These are phyloP conservation scores for Brassica rapa DNA, from an alignment of 345 rosid species.

Conservation along the genomic window DNA sequence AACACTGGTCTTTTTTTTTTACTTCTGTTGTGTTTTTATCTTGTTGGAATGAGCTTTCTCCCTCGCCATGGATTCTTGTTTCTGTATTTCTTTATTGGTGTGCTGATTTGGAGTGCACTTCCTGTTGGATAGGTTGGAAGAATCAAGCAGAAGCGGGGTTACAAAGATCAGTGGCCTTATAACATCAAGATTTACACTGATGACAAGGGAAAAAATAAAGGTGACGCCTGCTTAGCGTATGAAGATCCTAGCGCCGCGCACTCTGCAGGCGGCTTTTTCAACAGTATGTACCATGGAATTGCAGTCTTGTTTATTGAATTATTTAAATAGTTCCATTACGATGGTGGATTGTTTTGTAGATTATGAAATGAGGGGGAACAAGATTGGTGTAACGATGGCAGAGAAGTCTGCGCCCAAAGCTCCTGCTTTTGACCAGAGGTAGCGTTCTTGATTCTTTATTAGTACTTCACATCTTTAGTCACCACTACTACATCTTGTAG, in stretches of 20 bases:
- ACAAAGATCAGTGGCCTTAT: conserved; percentile 98
- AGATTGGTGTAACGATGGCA: conserved; percentile 88
- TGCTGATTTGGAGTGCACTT: conserved; percentile 23
- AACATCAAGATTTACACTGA: conserved; percentile 93
- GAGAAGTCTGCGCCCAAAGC: conserved; percentile 80
- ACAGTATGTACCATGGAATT: conserved; percentile 50
- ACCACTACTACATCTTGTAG: not conserved
- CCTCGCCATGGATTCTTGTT: conserved; percentile 14
- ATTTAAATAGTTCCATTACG: not conserved
- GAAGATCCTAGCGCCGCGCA: conserved; percentile 98
- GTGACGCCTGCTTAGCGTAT: conserved; percentile 86
- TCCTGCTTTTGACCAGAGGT: conserved; percentile 69
- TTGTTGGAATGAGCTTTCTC: not conserved
- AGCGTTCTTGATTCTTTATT: conserved; percentile 24
- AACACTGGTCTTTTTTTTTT: conserved; percentile 36
- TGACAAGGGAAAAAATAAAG: conserved; percentile 87
- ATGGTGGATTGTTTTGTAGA: conserved; percentile 49
- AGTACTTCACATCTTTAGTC: not conserved
- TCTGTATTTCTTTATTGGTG: conserved; percentile 11
- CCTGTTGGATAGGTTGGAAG: conserved; percentile 67
- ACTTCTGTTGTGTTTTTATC: conserved; percentile 22
- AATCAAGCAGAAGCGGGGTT: conserved; percentile 97
- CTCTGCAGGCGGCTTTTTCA: conserved; percentile 87
- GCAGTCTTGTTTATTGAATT: not conserved
- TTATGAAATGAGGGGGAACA: conserved; percentile 78